Percentiles rank a stretch among this genome's conserved stretches.
Evolutionary conservation across 2,329 filamentous ascomycete genomes (phyloP).

Genomic region (Colletotrichum sp.): DNA sequence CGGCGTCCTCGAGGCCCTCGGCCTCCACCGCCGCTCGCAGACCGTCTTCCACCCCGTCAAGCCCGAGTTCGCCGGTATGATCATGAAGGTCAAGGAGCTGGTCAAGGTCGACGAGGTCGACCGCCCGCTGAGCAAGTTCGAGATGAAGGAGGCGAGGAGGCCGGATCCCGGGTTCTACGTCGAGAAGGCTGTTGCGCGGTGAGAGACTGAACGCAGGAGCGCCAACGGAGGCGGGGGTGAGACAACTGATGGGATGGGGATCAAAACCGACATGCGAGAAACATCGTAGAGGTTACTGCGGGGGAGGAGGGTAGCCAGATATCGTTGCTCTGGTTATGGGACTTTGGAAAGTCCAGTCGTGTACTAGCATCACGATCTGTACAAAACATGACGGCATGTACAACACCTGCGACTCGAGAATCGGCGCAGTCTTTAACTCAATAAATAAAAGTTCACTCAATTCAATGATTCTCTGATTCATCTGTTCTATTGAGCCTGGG

Average conservation of each 20-base stretch:
- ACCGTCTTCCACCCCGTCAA: slow-evolving; percentile 90
- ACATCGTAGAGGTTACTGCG: background rate
- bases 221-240: background rate
- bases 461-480: background rate
- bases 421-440: background rate
- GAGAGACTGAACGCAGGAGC: background rate
- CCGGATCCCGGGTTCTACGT: slow-evolving; percentile 84
- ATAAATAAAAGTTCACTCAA: slow-evolving; percentile 9
- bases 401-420: background rate
- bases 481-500: background rate
- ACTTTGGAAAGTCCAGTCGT: background rate
- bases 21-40: slow-evolving; percentile 81
- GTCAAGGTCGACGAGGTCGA: slow-evolving; percentile 83
- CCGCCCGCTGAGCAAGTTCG: slow-evolving; percentile 61
- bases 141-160: slow-evolving; percentile 74
- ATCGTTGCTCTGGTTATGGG: background rate
- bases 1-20: slow-evolving; percentile 84
- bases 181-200: slow-evolving; percentile 58
- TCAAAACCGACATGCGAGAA: background rate
- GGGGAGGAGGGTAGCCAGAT: background rate
- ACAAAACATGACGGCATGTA: slow-evolving; percentile 1
- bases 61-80: slow-evolving; percentile 83
- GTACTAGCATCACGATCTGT: slow-evolving; percentile 6
- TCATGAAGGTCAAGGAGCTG: slow-evolving; percentile 93
- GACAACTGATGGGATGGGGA: background rate